Evolutionary conservation across 1,284 basidiomycete genomes (phyloP).

Genomic region (Fomitopsis betulina): DNA sequence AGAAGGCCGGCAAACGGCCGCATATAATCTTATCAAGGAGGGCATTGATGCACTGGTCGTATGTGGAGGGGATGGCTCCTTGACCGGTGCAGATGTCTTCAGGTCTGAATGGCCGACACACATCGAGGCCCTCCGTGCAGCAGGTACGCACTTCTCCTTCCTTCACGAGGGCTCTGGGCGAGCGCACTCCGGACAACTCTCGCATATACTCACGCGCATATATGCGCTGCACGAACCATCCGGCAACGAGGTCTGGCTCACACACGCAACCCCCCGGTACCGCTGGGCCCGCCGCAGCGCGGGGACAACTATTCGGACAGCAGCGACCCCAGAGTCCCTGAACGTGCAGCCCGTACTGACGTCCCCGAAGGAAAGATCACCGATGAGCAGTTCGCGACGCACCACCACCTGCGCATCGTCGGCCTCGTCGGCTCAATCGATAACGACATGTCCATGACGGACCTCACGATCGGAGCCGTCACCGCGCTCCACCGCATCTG

Average conservation of each 20-base stretch:
- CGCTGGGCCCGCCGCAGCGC: background rate
- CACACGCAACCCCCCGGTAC: background rate
- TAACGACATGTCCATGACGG: constrained; percentile 98
- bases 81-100: constrained; percentile 95
- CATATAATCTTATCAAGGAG: constrained; percentile 88
- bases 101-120: constrained; percentile 91
- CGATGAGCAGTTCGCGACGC: constrained; percentile 62
- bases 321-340: background rate
- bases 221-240: background rate
- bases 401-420: constrained; percentile 90
- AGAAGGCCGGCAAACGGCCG: constrained; percentile 86
- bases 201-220: background rate
- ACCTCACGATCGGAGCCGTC: constrained; percentile 94
- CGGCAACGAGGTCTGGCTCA: background rate
- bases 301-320: background rate
- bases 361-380: constrained; percentile 62
- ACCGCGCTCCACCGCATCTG: constrained; percentile 96
- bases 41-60: constrained; percentile 97
- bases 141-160: constrained; percentile 37
- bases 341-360: background rate
- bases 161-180: background rate
- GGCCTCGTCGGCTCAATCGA: constrained; percentile 98
- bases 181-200: background rate
- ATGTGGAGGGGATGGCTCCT: constrained; percentile 94
- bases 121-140: constrained; percentile 61